Base-by-base conservation (phyloP, 2,329 filamentous ascomycete species). In the Apiospora marii region DNA sequence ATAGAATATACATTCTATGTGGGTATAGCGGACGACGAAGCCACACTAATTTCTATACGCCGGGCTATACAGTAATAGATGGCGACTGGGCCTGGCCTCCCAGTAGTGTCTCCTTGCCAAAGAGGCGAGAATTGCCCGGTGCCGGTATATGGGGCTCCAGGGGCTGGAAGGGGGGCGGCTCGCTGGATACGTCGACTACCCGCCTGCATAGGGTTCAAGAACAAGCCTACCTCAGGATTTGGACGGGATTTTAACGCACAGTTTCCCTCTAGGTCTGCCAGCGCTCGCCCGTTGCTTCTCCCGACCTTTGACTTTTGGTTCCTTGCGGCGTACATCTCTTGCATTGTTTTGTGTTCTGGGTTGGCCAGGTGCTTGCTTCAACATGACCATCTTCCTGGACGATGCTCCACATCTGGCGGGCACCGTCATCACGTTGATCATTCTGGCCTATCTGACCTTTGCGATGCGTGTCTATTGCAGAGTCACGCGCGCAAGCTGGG, bases 371-470 rank as follows among this genome's bases (percentile, higher is more conserved):
- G 30, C 46, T 48, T 30, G n/a, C 70, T 61, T 53, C 30, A 68
- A 67, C 43, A 74, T 74, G 73, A 70, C 71, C 14, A 68, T 74
- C 27, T 70, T 58, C 43, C 69, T 64, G 37, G 75, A 76, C 64
- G 71, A 76, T 61, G 74, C 73, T 48, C 75, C 74, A 13, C 71
- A 74, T 68, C 72, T 76, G 24, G 69, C 71, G 49, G 75, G 72
- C n/a, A 74, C 74, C n/a, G 73, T 76, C 30, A 74, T 76, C 67
- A 74, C 74, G 6, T 69, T 75, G 10, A 70, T 72, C 24, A 19
- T 73, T 10, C 68, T 76, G 67, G 72, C 48, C 14, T 74, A 72
- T 64, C 24, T 75, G 0, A 73, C 69, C 37, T 74, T 64, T 34
- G 72, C 67, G 16, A 51, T 76, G 30, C 69, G 75, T 27, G 71